Conservation (phyloP, 495 filamentous ascomycete genomes). For the Podospora conica region DNA sequence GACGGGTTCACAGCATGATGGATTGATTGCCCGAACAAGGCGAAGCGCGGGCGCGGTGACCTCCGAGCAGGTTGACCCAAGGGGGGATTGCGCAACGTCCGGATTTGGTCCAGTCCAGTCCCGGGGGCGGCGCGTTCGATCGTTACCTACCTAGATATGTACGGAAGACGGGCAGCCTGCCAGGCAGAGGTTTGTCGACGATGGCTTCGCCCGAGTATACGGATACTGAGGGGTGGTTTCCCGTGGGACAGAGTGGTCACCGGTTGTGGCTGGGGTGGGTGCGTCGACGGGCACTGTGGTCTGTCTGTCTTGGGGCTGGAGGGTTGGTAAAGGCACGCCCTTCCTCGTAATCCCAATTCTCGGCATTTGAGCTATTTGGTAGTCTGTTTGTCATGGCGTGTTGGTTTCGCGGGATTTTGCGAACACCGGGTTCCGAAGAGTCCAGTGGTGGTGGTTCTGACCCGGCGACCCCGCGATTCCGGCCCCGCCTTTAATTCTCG, state of each 20-base stretch:
- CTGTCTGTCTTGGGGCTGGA: no score
- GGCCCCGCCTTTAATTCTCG: background rate
- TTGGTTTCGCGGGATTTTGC: background rate
- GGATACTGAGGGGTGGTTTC: background rate
- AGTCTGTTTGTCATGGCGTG: background rate
- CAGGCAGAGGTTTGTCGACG: background rate
- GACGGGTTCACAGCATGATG: background rate
- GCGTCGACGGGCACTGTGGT: background rate
- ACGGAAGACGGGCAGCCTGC: no score
- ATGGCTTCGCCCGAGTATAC: background rate
- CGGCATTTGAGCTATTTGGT: background rate
- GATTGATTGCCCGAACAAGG: background rate
- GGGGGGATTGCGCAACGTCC: background rate
- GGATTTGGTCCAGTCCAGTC: background rate
- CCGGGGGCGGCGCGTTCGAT: background rate
- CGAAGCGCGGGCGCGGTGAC: background rate
- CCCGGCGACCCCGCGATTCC: background rate
- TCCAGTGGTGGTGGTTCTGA: no score
- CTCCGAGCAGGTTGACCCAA: background rate
- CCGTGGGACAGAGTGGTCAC: background rate
- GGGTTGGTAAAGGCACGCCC: background rate
- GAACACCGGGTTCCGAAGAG: background rate
- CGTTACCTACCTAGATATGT: background rate
- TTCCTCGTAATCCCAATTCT: background rate
- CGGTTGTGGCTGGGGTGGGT: background rate